These are phyloP conservation scores for Talaromyces sp. DNA, from an alignment of 2,329 filamentous ascomycete genomes.

Conservation along the genomic window DNA sequence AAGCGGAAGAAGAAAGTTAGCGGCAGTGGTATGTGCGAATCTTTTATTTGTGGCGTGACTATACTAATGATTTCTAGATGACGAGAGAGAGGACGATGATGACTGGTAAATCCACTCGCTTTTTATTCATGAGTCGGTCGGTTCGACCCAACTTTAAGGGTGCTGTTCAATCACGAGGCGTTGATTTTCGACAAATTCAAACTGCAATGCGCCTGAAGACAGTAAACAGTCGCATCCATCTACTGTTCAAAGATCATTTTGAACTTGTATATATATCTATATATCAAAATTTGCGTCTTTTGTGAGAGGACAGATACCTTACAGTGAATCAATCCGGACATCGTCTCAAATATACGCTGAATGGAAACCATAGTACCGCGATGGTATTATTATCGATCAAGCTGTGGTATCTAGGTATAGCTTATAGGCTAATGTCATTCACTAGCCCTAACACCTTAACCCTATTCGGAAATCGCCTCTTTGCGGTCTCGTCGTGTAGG, in stretches of 20 bases:
- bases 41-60: background rate
- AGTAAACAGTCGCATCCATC: background rate
- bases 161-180: background rate
- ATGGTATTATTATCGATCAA: too few relatives aligned
- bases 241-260: background rate
- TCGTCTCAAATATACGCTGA: background rate
- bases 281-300: constrained; percentile 1
- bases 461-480: background rate
- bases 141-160: background rate
- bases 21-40: constrained; percentile 74
- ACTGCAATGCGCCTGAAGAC: background rate
- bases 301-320: background rate
- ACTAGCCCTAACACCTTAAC: background rate
- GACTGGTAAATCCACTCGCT: constrained; percentile 15
- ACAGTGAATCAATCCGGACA: background rate
- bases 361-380: background rate
- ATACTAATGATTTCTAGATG: constrained; percentile 26
- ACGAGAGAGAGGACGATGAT: constrained; percentile 20
- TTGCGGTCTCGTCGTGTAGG: background rate
- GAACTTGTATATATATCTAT: constrained; percentile 12
- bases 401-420: too few relatives aligned
- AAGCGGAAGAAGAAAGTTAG: constrained; percentile 92
- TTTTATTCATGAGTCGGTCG: background rate
- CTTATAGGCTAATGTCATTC: too few relatives aligned
- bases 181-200: background rate